Evolutionary conservation across 2,329 filamentous ascomycete genomes (phyloP), one percentile per base, ranked within the genome.

Genomic region (Cladosporium cucumerinum): DNA sequence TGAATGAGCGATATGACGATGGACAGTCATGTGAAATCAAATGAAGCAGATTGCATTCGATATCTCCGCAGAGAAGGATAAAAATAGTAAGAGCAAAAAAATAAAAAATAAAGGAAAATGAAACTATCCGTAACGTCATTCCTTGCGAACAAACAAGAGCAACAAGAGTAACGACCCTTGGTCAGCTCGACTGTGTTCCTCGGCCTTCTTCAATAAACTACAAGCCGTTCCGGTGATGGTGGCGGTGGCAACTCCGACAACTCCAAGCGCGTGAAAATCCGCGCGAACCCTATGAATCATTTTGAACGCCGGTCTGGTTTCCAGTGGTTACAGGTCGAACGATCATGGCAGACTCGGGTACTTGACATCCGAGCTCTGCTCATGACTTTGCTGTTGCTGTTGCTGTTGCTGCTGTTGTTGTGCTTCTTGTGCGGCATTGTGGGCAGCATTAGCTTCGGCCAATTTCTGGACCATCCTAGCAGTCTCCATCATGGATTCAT

Each of bases 401-500:
- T 46, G 36, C 28, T 39, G 26, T 21, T 52, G 48, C 30, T 62
- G 60, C 25, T 62, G 34, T n/a, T 61, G 30, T 25, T 52, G 23
- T 26, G 46, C 46, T 25, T 48, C 32, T 25, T 58, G 55, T 3
- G 60, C 60, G 34, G 60, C 60, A 16, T 62, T 62, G 49, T 62
- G 60, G 8, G 60, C 60, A 18, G 60, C 60, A 25, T 64, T 63
- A 4, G 55, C 65, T 30, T 61, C 67, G 14, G 66, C 65, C 34
- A 71, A 66, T 62, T 71, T 71, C 65, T 71, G 70, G n/a, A 70
- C 70, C 59, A 70, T 67, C 46, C 66, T 66, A 21, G 69, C 69
- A 25, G 67, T 66, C 54, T 69, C 67, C 49, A 62, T 62, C 60
- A 62, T 62, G 34, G 52, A 58, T 16, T 54, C 55, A 30, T 69